Evolutionary conservation across 78 protist genomes (phyloP).

Genomic region (Dictyostelium capitatum): DNA sequence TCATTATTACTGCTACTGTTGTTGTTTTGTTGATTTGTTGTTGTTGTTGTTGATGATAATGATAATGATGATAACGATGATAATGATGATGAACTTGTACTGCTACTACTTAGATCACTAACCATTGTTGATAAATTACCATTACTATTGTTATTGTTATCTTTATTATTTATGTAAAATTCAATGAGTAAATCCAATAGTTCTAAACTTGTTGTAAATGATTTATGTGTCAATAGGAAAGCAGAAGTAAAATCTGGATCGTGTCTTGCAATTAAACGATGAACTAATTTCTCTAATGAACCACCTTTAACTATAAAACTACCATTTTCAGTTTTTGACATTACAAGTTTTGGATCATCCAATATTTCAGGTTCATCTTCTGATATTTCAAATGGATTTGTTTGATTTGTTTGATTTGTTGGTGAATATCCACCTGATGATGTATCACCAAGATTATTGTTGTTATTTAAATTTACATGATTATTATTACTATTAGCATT

Average conservation of each 20-base stretch:
- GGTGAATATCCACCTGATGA: background rate
- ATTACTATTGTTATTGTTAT: background rate
- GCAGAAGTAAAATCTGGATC: constrained; percentile 67
- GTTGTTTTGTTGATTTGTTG: background rate
- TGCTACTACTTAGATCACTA: background rate
- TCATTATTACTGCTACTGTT: background rate
- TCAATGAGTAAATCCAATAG: constrained; percentile 56
- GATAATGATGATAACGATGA: background rate
- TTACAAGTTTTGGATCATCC: constrained; percentile 63
- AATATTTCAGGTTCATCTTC: constrained; percentile 24
- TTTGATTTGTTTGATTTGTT: background rate
- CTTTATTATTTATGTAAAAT: constrained; percentile 24
- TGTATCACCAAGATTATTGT: background rate
- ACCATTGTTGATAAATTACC: background rate
- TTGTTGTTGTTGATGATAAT: no score
- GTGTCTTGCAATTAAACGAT: constrained; percentile 45
- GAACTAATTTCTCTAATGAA: constrained; percentile 44
- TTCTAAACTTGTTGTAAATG: constrained; percentile 76
- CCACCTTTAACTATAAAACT: constrained; percentile 64
- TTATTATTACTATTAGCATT: no score
- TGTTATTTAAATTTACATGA: no score
- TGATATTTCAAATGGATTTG: background rate
- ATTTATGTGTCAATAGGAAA: constrained; percentile 68
- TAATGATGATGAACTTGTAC: background rate
- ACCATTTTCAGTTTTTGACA: constrained; percentile 34